Percentiles rank a stretch among this genome's conserved stretches.
phyloP scores from a whole-genome alignment of 495 filamentous ascomycete species.

The Penicillium cataractarum region DNA sequence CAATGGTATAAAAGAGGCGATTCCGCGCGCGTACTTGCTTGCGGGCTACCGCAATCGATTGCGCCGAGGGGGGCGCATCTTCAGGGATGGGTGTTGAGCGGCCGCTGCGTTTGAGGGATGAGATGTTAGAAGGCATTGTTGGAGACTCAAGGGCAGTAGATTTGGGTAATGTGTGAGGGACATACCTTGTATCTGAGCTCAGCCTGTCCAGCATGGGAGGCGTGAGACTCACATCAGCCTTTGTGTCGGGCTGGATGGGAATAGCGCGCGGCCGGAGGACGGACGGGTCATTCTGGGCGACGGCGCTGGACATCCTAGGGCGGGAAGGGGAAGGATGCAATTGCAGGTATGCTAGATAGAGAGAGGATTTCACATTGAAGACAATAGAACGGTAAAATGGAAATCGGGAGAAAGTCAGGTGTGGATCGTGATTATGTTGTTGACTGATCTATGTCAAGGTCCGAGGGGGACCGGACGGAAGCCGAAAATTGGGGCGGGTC shows the following conservation, averaged over 20 bases:
- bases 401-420: background rate
- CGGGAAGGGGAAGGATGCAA: conserved; percentile 8
- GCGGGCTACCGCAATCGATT: conserved; percentile 80
- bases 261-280: conserved; percentile 39
- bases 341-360: conserved; percentile 8
- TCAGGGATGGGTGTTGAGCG: conserved; percentile 84
- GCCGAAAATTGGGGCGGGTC: conserved; percentile 16
- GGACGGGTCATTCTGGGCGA: conserved; percentile 35
- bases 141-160: no score
- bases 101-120: conserved; percentile 57
- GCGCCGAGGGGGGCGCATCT: conserved; percentile 88
- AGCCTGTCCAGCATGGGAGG: conserved; percentile 31
- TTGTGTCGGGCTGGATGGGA: conserved; percentile 28
- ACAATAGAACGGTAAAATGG: background rate
- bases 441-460: conserved; percentile 9
- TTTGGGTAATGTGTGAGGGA: background rate
- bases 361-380: conserved; percentile 30
- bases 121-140: conserved; percentile 11
- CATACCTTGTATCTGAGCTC: conserved; percentile 37
- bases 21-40: conserved; percentile 84
- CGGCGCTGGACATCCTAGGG: conserved; percentile 41
- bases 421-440: conserved; percentile 16
- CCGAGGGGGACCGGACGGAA: conserved; percentile 1
- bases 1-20: conserved; percentile 92
- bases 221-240: conserved; percentile 26